Base-by-base conservation (phyloP, 23 red algal species). In the Agarophyton chilense region DNA sequence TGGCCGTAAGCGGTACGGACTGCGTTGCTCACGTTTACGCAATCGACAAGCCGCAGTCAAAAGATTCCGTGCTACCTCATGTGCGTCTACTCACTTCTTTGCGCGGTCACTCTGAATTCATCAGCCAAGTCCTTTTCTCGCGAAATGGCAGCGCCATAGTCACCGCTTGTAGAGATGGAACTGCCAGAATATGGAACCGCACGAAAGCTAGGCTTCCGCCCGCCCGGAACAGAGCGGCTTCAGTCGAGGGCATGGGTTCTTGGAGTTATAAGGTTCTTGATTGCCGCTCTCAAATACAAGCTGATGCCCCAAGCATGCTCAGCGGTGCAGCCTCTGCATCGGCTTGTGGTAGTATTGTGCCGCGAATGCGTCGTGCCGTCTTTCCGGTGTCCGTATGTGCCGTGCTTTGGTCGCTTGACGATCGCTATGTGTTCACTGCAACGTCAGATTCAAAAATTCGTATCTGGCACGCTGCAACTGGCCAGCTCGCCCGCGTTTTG, bases 171-270 rank as follows among this genome's bases (percentile, higher is more conserved):
- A 50, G 80, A 45, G 95, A 97, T 50, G 88, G 95, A 9, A 92
- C 88, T 36, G 89, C 95, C 6, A 64, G 95, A 34, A 72, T 97
- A 78, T 97, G 95, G 95, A 91, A 84, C 52, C 88, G 88, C 14
- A 82, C 76, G 52, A 91, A 81, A 43, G 88, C 88, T 13, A 57
- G 49, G 26, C 53, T 91, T 4, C 88, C 88, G 0, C 36, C 72
- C 0, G 77, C 54, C 2, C 57, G 54, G 26, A 41, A 49, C 24
- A 29, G 55, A 66, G 71, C 47, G 12, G 50, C 87, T 45, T 75
- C 66, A 70, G 81, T 85, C 54, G 74, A 51, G 10, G 91, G 72
- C 21, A 85, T 86, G 91, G 81, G 79, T 52, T 39, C 63, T 34
- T 97, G 95, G 95, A 65, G 82, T 31, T 86, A 90, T 10, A 64